phyloP scores from a whole-genome alignment of 2,329 filamentous ascomycete genomes.

The Sphaceloma murrayae region DNA sequence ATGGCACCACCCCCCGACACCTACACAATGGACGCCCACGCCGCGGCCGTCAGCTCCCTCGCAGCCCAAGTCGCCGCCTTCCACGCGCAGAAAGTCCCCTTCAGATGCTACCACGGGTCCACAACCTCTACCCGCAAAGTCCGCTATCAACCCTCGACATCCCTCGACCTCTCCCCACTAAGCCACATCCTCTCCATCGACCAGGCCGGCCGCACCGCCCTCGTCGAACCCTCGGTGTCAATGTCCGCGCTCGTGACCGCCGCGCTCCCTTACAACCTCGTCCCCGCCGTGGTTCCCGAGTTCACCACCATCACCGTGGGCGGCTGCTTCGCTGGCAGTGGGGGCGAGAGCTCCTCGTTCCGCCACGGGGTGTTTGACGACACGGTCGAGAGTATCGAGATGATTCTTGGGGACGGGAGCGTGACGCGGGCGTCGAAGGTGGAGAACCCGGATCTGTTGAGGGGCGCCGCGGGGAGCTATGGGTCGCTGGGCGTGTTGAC shows the following conservation, averaged over 20 bases:
- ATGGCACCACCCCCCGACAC: not conserved
- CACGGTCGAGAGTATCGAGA: slow-evolving; percentile 53
- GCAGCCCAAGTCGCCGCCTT: slow-evolving; percentile 37
- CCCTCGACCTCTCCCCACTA: slow-evolving; percentile 43
- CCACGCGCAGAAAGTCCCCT: slow-evolving; percentile 38
- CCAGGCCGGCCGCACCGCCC: slow-evolving; percentile 33
- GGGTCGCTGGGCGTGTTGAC: slow-evolving; percentile 55
- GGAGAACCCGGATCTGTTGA: slow-evolving; percentile 47
- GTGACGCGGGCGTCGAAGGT: slow-evolving; percentile 40
- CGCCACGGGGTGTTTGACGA: slow-evolving; percentile 57
- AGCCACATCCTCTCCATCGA: slow-evolving; percentile 40
- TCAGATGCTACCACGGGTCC: slow-evolving; percentile 49
- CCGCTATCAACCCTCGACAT: slow-evolving; percentile 32
- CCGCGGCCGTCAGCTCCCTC: slow-evolving; percentile 20
- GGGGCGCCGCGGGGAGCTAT: slow-evolving; percentile 49
- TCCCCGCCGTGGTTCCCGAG: slow-evolving; percentile 61
- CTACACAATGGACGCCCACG: slow-evolving; percentile 3
- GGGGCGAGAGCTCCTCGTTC: slow-evolving; percentile 59
- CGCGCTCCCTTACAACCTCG: slow-evolving; percentile 45
- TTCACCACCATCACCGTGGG: slow-evolving; percentile 61
- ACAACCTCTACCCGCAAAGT: slow-evolving; percentile 43
- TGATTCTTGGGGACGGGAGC: slow-evolving; percentile 51
- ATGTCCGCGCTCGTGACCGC: slow-evolving; percentile 56
- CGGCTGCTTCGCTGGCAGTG: slow-evolving; percentile 57
- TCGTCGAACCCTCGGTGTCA: slow-evolving; percentile 59